Evolutionary conservation across 23 red algal genomes (phyloP).

Genomic region (Agarophyton chilense): DNA sequence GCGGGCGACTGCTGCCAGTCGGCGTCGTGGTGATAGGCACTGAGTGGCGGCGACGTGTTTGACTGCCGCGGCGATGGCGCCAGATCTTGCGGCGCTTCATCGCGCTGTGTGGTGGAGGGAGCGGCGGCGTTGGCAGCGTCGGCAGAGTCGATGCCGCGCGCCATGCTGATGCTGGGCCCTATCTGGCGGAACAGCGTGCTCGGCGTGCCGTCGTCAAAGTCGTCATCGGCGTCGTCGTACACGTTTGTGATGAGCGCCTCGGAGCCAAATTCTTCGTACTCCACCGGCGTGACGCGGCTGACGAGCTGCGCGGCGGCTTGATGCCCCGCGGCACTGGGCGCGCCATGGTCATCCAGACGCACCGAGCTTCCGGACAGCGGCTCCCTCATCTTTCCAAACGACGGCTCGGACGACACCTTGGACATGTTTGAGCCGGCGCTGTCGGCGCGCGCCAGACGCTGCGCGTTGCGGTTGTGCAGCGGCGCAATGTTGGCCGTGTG

Average conservation of each 20-base stretch:
- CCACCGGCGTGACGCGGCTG: neutral
- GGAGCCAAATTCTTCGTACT: slow-evolving; percentile 41
- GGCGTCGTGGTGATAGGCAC: neutral
- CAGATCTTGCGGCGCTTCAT: neutral
- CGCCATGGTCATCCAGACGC: neutral
- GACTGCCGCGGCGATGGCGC: neutral
- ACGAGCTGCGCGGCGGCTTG: neutral
- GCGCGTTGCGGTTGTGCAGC: neutral
- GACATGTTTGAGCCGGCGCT: slow-evolving; percentile 3
- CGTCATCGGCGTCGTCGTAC: slow-evolving; percentile 31
- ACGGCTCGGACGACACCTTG: slow-evolving; percentile 29
- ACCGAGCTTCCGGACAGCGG: neutral
- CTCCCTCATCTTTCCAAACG: slow-evolving; percentile 21
- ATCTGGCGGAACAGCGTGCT: slow-evolving; percentile 49
- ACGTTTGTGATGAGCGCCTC: slow-evolving; percentile 37
- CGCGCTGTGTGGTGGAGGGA: neutral
- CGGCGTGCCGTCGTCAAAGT: slow-evolving; percentile 28
- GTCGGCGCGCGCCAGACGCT: neutral
- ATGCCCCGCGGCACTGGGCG: no score
- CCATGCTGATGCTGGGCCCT: slow-evolving; percentile 50
- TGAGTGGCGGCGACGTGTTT: neutral
- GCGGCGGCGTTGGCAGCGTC: neutral
- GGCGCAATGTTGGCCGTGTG: neutral
- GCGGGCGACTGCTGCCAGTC: neutral
- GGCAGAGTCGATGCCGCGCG: neutral